A percentile compares a stretch with the other conserved stretches of the same genome.
These are phyloP conservation scores for Lizanozyma gosingica DNA, from an alignment of 1,139 yeast genomes.

Conservation along the genomic window DNA sequence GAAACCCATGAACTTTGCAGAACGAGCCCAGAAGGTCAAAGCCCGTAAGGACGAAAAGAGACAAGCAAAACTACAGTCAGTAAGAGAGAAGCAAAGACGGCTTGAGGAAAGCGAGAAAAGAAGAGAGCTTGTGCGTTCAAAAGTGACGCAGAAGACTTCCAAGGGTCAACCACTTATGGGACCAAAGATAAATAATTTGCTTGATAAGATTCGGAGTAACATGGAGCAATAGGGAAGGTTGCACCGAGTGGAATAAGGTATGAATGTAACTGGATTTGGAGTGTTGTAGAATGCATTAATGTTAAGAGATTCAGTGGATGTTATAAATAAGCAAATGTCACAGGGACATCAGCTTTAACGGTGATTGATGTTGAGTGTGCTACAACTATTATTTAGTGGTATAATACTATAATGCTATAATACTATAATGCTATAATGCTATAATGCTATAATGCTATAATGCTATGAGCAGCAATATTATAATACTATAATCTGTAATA, in stretches of 20 bases:
- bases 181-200: conserved; percentile 68
- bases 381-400: too few species aligned
- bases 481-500: too few species aligned
- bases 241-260: too few species aligned
- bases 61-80: conserved; percentile 13
- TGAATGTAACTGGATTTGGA: too few species aligned
- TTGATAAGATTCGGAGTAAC: conserved; percentile 66
- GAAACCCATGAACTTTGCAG: conserved; percentile 29
- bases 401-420: too few species aligned
- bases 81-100: conserved; percentile 9
- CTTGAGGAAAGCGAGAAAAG: conserved; percentile 34
- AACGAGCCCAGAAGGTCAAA: conserved; percentile 28
- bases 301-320: not conserved
- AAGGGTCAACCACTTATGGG: conserved; percentile 90
- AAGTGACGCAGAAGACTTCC: conserved; percentile 45
- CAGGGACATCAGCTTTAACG: too few species aligned
- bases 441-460: too few species aligned
- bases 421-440: too few species aligned
- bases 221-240: conserved; percentile 5
- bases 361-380: too few species aligned
- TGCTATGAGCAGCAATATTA: too few species aligned
- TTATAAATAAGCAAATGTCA: not conserved
- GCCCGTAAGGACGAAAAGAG: conserved; percentile 18
- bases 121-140: conserved; percentile 26
- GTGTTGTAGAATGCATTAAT: too few species aligned